Evolutionary conservation across 2,329 filamentous ascomycete species (phyloP).

Genomic region (Fusarium keratoplasticum): DNA sequence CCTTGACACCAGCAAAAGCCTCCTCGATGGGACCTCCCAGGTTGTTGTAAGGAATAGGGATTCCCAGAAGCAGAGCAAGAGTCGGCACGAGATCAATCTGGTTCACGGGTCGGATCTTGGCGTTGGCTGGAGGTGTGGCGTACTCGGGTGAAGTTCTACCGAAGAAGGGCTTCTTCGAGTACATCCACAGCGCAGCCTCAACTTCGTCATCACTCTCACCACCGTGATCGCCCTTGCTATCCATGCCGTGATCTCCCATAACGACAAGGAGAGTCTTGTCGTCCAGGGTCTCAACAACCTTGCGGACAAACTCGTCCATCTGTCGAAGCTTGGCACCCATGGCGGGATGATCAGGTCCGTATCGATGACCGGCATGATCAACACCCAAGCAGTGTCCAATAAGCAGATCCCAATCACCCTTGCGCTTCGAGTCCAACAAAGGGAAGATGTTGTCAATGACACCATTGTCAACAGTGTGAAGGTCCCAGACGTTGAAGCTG

Average conservation of each 20-base stretch:
- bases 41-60: conserved; percentile 97
- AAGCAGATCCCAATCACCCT: conserved; percentile 88
- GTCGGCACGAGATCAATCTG: conserved; percentile 98
- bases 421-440: conserved; percentile 74
- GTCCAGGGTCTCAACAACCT: conserved; percentile 78
- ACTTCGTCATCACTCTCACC: conserved; percentile 97
- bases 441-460: conserved; percentile 93
- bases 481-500: conserved; percentile 98
- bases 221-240: conserved; percentile 96
- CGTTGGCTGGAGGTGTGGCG: conserved; percentile 71
- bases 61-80: conserved; percentile 84
- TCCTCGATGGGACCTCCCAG: conserved; percentile 93
- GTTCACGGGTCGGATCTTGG: conserved; percentile 79
- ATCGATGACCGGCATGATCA: conserved; percentile 96
- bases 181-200: conserved; percentile 97
- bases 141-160: conserved; percentile 76
- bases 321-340: conserved; percentile 92
- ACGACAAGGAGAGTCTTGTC: conserved; percentile 90
- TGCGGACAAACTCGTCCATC: conserved; percentile 85
- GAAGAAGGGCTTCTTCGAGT: conserved; percentile 88
- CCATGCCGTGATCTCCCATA: conserved; percentile 99
- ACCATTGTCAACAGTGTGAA: conserved; percentile 96
- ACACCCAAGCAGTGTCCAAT: conserved; percentile 95
- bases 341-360: conserved; percentile 90
- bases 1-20: conserved; percentile 80